Percentiles rank a stretch among this genome's conserved stretches.
Evolutionary conservation across 208 protist genomes (phyloP).

Genomic region (Trypanosomatidae sp.): DNA sequence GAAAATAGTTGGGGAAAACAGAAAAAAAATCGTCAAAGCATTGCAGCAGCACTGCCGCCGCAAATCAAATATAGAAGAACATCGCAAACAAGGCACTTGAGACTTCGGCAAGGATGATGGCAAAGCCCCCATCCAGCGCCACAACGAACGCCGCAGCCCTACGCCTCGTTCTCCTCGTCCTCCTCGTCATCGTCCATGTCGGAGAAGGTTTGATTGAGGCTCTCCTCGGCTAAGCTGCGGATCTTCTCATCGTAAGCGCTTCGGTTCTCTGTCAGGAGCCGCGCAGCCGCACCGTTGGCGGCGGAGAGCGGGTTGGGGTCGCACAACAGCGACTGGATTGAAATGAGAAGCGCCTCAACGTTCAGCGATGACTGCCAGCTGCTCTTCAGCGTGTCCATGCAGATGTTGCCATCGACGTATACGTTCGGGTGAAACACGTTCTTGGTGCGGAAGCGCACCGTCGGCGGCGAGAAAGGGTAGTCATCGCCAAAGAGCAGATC

Average conservation of each 20-base stretch:
- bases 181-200: constrained; percentile 53
- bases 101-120: not conserved
- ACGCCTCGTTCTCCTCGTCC: no score
- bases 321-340: constrained; percentile 99
- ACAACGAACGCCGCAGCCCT: no score
- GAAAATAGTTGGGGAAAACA: no score
- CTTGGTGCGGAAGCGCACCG: constrained; percentile 97
- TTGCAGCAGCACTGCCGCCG: no score
- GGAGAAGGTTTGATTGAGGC: constrained; percentile 70
- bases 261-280: constrained; percentile 95
- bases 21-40: no score
- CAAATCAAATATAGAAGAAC: no score
- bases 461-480: constrained; percentile 96
- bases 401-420: constrained; percentile 98
- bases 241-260: constrained; percentile 95
- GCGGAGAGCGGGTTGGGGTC: constrained; percentile 99
- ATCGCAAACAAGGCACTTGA: not conserved
- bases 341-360: constrained; percentile 98
- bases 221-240: constrained; percentile 57
- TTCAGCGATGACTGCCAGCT: constrained; percentile 99
- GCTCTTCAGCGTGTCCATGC: constrained; percentile 99
- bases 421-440: constrained; percentile 99
- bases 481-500: constrained; percentile 71
- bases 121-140: not conserved
- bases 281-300: constrained; percentile 98